A percentile compares a stretch with the other conserved stretches of the same genome.
phyloP scores from a whole-genome alignment of 1,284 basidiomycete species.

The Ganoderma multipileum region DNA sequence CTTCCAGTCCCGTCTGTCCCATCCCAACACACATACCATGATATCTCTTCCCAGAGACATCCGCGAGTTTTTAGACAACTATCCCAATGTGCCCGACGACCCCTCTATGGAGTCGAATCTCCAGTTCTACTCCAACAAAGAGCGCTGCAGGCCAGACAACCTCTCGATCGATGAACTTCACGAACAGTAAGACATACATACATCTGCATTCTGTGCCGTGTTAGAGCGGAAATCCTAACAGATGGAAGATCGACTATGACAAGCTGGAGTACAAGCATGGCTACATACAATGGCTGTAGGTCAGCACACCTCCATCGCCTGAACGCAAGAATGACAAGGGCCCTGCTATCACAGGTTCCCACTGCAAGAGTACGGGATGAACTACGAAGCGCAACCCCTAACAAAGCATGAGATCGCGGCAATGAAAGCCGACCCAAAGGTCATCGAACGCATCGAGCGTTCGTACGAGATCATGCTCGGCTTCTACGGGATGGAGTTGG shows the following conservation, averaged over 20 bases:
- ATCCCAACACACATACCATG: slow-evolving; percentile 11
- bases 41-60: slow-evolving; percentile 60
- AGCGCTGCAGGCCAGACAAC: slow-evolving; percentile 67
- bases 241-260: slow-evolving; percentile 69
- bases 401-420: slow-evolving; percentile 66
- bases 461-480: slow-evolving; percentile 79
- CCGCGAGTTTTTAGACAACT: slow-evolving; percentile 66
- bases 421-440: slow-evolving; percentile 60
- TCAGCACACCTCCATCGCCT: slow-evolving; percentile 15
- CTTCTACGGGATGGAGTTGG: slow-evolving; percentile 75
- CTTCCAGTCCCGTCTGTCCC: neutral
- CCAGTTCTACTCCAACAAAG: slow-evolving; percentile 67
- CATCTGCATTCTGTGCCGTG: neutral
- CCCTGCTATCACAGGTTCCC: slow-evolving; percentile 56
- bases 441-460: slow-evolving; percentile 57
- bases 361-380: slow-evolving; percentile 74
- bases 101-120: slow-evolving; percentile 54
- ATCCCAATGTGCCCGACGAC: slow-evolving; percentile 56
- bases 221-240: slow-evolving; percentile 33
- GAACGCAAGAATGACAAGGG: neutral
- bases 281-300: slow-evolving; percentile 79
- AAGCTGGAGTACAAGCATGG: slow-evolving; percentile 75
- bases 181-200: slow-evolving; percentile 48
- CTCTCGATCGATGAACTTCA: slow-evolving; percentile 70
- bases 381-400: slow-evolving; percentile 69